These are phyloP conservation scores for Aspergillus tamarii DNA, from an alignment of 2,329 filamentous ascomycete species.

Conservation along the genomic window DNA sequence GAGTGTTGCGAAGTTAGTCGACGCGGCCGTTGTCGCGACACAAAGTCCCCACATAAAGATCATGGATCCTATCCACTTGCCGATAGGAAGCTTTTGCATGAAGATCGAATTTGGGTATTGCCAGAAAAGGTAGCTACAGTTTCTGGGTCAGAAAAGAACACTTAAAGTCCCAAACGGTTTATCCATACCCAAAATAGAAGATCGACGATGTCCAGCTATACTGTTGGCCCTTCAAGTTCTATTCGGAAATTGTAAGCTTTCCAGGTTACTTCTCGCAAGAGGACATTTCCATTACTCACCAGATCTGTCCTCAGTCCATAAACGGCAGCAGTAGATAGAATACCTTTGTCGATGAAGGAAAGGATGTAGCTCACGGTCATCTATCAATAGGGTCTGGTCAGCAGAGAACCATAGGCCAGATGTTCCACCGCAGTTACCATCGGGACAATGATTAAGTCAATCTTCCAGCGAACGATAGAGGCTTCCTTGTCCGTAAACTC, in stretches of 20 bases:
- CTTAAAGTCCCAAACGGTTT: too few species aligned
- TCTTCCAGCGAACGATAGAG: neutral
- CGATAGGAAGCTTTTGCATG: slow-evolving; percentile 2
- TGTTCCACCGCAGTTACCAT: neutral
- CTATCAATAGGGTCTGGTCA: neutral
- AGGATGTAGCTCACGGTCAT: neutral
- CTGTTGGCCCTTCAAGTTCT: neutral
- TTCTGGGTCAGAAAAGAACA: neutral
- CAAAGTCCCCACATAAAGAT: neutral
- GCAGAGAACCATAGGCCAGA: neutral
- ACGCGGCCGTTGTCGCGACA: neutral
- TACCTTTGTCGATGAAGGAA: neutral
- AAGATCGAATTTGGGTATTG: neutral
- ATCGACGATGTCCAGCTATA: slow-evolving; percentile 1
- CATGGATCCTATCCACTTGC: neutral
- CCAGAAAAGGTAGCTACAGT: neutral
- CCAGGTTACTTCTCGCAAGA: too few species aligned
- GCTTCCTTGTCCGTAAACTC: neutral
- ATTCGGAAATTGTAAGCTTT: neutral
- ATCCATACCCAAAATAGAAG: neutral
- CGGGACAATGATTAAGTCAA: neutral
- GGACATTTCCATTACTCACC: neutral
- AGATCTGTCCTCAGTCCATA: neutral
- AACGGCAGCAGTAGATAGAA: neutral
- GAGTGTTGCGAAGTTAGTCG: neutral